Percentiles rank a stretch among this genome's conserved stretches.
Evolutionary conservation across 352 stramenopile species (phyloP).

Genomic region (Globisporangium solare): DNA sequence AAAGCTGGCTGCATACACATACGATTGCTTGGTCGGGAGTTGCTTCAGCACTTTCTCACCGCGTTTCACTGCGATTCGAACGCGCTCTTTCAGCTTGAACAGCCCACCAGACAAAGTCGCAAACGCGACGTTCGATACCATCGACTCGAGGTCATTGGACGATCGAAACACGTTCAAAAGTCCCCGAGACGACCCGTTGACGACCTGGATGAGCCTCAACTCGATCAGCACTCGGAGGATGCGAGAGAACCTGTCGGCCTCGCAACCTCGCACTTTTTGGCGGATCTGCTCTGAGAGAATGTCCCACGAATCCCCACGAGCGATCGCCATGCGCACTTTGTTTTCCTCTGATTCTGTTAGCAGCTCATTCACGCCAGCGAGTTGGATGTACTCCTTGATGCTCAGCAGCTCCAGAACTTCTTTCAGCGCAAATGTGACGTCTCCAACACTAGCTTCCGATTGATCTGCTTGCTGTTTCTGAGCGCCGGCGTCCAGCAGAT

Average conservation of each 20-base stretch:
- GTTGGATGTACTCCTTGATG: conserved; percentile 67
- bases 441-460: conserved; percentile 4
- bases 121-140: conserved; percentile 73
- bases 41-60: conserved; percentile 46
- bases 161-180: conserved; percentile 51
- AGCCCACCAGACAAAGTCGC: conserved; percentile 65
- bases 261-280: conserved; percentile 61
- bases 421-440: conserved; percentile 56
- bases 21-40: conserved; percentile 48
- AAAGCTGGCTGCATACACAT: conserved; percentile 62
- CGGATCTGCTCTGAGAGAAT: conserved; percentile 28
- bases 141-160: conserved; percentile 65
- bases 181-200: conserved; percentile 45
- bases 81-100: conserved; percentile 46
- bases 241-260: conserved; percentile 66
- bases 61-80: conserved; percentile 48
- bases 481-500: neutral
- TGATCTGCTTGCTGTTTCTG: neutral
- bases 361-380: conserved; percentile 62
- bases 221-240: conserved; percentile 71
- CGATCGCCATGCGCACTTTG: conserved; percentile 37
- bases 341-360: conserved; percentile 61
- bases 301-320: conserved; percentile 45
- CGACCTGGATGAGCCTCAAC: conserved; percentile 51
- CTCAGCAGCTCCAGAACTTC: conserved; percentile 62